These are phyloP conservation scores for Hypoxylon sp. DNA, from an alignment of 2,329 filamentous ascomycete species.

Conservation along the genomic window DNA sequence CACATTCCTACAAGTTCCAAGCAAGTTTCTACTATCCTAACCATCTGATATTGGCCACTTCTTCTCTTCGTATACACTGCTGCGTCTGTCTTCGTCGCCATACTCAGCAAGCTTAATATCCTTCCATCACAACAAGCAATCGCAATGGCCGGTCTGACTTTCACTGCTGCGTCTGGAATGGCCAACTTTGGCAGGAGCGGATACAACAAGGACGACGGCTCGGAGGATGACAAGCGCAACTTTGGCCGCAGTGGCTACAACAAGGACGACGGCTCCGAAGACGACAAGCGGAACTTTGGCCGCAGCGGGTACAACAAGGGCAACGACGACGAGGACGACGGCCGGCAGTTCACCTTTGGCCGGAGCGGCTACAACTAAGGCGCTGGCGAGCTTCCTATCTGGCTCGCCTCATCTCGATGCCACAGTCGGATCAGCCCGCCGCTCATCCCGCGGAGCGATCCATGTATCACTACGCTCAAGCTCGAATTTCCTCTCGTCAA, in stretches of 20 bases:
- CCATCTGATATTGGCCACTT: constrained; percentile 5
- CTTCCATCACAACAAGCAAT: constrained; percentile 22
- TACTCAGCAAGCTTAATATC: constrained; percentile 2
- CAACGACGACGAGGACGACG: constrained; percentile 39
- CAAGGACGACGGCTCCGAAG: constrained; percentile 51
- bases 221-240: constrained; percentile 43
- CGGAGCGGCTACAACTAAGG: constrained; percentile 43
- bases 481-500: constrained; percentile 29
- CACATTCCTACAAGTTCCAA: constrained; percentile 23
- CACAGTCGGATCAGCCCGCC: constrained; percentile 1
- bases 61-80: constrained; percentile 5
- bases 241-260: constrained; percentile 59
- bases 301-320: constrained; percentile 48
- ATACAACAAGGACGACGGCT: constrained; percentile 52
- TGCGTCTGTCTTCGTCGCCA: constrained; percentile 5
- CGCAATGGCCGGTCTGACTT: constrained; percentile 50
- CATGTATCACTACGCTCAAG: constrained; percentile 32
- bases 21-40: constrained; percentile 4
- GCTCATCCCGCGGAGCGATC: not conserved
- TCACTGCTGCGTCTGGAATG: constrained; percentile 45
- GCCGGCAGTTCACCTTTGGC: constrained; percentile 35
- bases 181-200: constrained; percentile 53
- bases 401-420: constrained; percentile 7
- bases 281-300: constrained; percentile 46
- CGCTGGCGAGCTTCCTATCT: not conserved